Conservation (phyloP, 2,329 filamentous ascomycete genomes). For the Cercospora brassicicola region DNA sequence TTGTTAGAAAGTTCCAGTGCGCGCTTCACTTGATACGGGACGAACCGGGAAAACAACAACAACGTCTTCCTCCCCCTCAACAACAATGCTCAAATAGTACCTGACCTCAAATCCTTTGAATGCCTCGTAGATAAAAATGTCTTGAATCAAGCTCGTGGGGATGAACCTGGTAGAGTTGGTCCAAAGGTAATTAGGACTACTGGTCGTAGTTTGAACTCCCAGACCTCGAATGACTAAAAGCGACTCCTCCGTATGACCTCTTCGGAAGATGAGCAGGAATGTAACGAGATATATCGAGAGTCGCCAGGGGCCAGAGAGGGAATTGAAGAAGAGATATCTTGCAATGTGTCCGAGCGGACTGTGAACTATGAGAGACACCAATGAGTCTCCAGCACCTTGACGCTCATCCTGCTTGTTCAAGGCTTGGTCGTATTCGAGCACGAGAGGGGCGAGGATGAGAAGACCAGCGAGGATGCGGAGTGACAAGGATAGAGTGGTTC, state of each 20-base stretch:
- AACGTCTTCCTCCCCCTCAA: conserved; percentile 81
- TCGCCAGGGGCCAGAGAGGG: conserved; percentile 42
- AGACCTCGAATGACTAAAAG: conserved; percentile 84
- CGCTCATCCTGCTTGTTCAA: neutral
- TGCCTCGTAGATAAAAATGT: conserved; percentile 92
- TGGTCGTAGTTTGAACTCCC: conserved; percentile 82
- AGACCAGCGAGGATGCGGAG: conserved; percentile 48
- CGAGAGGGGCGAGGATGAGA: conserved; percentile 39
- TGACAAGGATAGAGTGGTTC: conserved; percentile 42
- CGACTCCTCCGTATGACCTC: conserved; percentile 65
- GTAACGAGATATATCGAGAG: conserved; percentile 37
- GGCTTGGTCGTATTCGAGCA: conserved; percentile 30
- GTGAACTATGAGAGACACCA: neutral
- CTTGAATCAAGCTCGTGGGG: conserved; percentile 85
- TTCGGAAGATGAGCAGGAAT: conserved; percentile 31
- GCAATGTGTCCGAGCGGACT: conserved; percentile 14
- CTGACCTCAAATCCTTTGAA: conserved; percentile 88
- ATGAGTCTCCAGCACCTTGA: neutral
- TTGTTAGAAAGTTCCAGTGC: conserved; percentile 9
- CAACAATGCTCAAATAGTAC: conserved; percentile 86
- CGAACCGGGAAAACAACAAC: conserved; percentile 89
- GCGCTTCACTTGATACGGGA: conserved; percentile 5
- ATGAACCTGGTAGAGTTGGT: conserved; percentile 71
- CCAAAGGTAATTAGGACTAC: conserved; percentile 66
- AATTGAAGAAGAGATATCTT: conserved; percentile 28